Percentiles rank a stretch among this genome's conserved stretches.
Evolutionary conservation across 1,284 basidiomycete genomes (phyloP).

Genomic region (Phlebopus sp.): DNA sequence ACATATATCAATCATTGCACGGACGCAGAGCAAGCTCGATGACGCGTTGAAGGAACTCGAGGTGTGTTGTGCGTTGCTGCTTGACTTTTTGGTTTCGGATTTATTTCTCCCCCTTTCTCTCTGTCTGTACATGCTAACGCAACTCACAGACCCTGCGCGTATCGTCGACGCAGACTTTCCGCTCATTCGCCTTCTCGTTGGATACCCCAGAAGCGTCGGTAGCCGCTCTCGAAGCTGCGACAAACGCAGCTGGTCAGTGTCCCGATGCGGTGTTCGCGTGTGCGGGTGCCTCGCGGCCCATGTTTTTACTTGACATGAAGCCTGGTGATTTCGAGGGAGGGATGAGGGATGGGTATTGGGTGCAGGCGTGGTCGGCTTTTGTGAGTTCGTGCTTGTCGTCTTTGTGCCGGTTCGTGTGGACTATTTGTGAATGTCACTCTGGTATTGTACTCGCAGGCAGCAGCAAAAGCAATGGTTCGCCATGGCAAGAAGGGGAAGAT

Average conservation of each 20-base stretch:
- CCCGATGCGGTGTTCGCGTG: conserved; percentile 72
- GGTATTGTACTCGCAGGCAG: conserved; percentile 60
- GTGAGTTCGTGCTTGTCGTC: conserved; percentile 40
- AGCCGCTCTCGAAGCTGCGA: conserved; percentile 50
- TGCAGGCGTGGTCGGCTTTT: conserved; percentile 77
- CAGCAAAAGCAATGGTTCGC: conserved; percentile 68
- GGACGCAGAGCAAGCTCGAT: conserved; percentile 54
- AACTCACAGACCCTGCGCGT: conserved; percentile 37
- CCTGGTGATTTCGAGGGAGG: conserved; percentile 51
- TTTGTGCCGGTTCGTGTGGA: not conserved
- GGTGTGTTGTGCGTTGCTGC: conserved; percentile 31
- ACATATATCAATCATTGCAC: conserved; percentile 69
- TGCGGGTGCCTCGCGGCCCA: conserved; percentile 60
- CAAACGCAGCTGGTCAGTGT: conserved; percentile 37
- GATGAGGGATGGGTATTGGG: conserved; percentile 64
- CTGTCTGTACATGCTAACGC: no score
- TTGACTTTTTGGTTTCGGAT: not conserved
- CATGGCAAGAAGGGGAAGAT: conserved; percentile 64
- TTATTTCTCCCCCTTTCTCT: no score
- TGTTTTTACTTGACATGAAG: conserved; percentile 59
- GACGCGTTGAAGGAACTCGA: conserved; percentile 52
- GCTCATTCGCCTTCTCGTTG: conserved; percentile 54
- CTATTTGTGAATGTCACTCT: no score
- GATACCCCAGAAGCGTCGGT: conserved; percentile 40
- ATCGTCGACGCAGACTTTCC: conserved; percentile 46